Conservation (phyloP, 1,284 basidiomycete genomes). For the Naganishia albida region DNA sequence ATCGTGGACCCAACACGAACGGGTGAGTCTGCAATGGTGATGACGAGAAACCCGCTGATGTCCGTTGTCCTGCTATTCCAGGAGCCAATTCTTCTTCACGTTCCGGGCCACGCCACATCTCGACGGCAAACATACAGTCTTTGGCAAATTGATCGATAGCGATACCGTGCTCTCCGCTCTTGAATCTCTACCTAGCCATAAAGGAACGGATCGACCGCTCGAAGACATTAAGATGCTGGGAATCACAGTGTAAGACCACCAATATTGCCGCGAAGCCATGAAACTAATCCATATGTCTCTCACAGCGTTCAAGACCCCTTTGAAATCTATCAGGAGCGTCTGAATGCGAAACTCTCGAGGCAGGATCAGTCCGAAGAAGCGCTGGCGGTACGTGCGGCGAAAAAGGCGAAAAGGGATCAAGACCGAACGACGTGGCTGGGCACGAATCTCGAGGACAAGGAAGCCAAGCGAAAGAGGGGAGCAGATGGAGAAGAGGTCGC, state of each 20-base stretch:
- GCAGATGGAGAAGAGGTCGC: conserved; percentile 40
- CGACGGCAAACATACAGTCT: conserved; percentile 72
- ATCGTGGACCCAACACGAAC: conserved; percentile 81
- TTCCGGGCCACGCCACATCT: conserved; percentile 79
- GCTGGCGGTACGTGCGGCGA: conserved; percentile 44
- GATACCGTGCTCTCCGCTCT: conserved; percentile 83
- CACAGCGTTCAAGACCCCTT: conserved; percentile 57
- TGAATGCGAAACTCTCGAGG: conserved; percentile 50
- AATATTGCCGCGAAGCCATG: not conserved
- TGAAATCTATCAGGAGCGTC: conserved; percentile 52
- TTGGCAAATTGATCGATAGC: conserved; percentile 93
- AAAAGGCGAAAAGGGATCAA: conserved; percentile 53
- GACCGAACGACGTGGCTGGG: conserved; percentile 56
- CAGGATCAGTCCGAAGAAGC: conserved; percentile 50
- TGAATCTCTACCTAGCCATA: conserved; percentile 76
- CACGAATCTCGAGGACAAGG: conserved; percentile 52
- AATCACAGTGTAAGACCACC: conserved; percentile 46
- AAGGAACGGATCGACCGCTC: conserved; percentile 79
- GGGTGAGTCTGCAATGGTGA: conserved; percentile 57
- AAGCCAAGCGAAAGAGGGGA: conserved; percentile 46
- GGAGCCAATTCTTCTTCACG: conserved; percentile 87
- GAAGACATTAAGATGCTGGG: conserved; percentile 67
- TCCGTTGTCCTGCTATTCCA: conserved; percentile 44
- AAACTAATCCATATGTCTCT: not conserved
- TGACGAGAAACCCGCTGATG: not conserved